A percentile compares a stretch with the other conserved stretches of the same genome.
These are phyloP conservation scores for Sindora glabra DNA, from an alignment of 306 rosid species.

Conservation along the genomic window DNA sequence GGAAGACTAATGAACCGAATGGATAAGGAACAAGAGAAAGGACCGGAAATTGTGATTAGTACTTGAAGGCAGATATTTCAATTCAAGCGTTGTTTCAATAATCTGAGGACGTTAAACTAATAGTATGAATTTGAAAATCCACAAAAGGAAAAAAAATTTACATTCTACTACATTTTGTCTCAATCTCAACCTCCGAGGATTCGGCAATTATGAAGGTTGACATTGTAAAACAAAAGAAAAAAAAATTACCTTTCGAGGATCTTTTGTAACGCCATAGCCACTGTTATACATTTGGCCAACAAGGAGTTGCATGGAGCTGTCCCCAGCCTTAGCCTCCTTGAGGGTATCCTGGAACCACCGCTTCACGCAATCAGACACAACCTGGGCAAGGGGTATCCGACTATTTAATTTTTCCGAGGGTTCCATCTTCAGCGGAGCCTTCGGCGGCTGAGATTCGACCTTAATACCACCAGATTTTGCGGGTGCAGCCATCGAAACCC, in stretches of 20 bases:
- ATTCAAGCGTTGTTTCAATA: not conserved
- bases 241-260: conserved; percentile 46
- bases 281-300: conserved; percentile 68
- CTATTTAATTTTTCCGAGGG: conserved; percentile 17
- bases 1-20: not conserved
- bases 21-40: too few relatives aligned
- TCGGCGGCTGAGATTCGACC: conserved; percentile 20
- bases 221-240: not conserved
- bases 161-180: not conserved
- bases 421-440: conserved; percentile 25
- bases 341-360: conserved; percentile 89
- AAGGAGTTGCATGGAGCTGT: conserved; percentile 55
- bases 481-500: conserved; percentile 23
- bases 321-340: conserved; percentile 72
- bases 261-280: conserved; percentile 68
- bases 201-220: not conserved
- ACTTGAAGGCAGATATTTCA: not conserved
- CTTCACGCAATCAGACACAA: conserved; percentile 61
- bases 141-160: not conserved
- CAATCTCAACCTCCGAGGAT: not conserved
- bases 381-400: conserved; percentile 51
- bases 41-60: not conserved
- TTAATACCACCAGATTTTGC: conserved; percentile 18
- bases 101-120: too few relatives aligned
- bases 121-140: too few relatives aligned